A percentile compares a stretch with the other conserved stretches of the same genome.
Evolutionary conservation across 1,284 basidiomycete genomes (phyloP).

Genomic region (Schizopora paradoxa): DNA sequence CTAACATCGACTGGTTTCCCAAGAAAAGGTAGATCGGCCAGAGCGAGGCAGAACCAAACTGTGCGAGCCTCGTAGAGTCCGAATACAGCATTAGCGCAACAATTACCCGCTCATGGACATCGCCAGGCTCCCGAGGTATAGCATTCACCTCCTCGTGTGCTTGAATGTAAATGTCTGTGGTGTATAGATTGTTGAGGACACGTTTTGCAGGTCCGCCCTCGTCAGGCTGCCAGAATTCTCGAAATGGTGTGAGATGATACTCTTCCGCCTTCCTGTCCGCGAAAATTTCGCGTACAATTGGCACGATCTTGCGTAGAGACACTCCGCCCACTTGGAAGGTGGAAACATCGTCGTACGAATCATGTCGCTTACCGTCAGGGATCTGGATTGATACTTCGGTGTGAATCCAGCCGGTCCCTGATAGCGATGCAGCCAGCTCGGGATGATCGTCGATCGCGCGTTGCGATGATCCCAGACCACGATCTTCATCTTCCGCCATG

Average conservation of each 20-base stretch:
- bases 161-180: slow-evolving; percentile 16
- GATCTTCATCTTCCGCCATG: too few species aligned
- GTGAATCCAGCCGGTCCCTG: not conserved
- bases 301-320: not conserved
- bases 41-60: slow-evolving; percentile 24
- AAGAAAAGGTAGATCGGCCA: slow-evolving; percentile 30
- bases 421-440: too few species aligned
- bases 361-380: not conserved
- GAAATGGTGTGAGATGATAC: slow-evolving; percentile 16
- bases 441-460: too few species aligned
- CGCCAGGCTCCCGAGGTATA: not conserved
- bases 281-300: slow-evolving; percentile 5
- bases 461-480: too few species aligned
- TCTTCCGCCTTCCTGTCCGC: not conserved
- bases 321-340: not conserved
- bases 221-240: not conserved
- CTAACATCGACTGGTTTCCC: slow-evolving; percentile 25
- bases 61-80: slow-evolving; percentile 26
- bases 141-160: slow-evolving; percentile 13
- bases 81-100: slow-evolving; percentile 28
- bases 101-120: slow-evolving; percentile 23
- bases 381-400: not conserved
- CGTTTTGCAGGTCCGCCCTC: not conserved
- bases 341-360: not conserved
- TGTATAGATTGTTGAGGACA: slow-evolving; percentile 19